A percentile compares a stretch with the other conserved stretches of the same genome.
Conservation (phyloP, 345 rosid species). For the Stellera chamaejasme region DNA sequence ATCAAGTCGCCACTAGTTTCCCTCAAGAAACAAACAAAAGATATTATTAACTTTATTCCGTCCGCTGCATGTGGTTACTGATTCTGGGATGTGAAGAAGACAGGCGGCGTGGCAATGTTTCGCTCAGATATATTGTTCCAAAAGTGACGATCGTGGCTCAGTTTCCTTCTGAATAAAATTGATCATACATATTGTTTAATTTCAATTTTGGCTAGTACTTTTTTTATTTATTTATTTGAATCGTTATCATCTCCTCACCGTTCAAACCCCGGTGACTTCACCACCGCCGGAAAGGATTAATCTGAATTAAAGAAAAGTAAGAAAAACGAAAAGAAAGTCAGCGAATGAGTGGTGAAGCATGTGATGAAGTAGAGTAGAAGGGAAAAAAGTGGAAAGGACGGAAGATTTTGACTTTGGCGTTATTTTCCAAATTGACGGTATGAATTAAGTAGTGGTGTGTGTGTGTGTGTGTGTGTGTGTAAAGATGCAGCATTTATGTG, state of each 20-base stretch:
- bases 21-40: no score
- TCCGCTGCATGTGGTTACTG: no score
- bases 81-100: no score
- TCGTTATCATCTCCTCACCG: no score
- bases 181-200: no score
- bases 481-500: neutral
- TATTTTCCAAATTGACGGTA: slow-evolving; percentile 18
- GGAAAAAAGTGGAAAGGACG: neutral
- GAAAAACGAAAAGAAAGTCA: neutral
- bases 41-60: no score
- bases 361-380: slow-evolving; percentile 19
- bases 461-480: no score
- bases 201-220: no score
- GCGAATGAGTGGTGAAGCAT: slow-evolving; percentile 13
- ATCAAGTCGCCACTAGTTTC: neutral
- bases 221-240: no score
- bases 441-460: neutral
- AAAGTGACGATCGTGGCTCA: neutral
- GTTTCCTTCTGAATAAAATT: neutral
- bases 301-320: neutral
- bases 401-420: slow-evolving; percentile 14
- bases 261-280: no score
- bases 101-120: neutral
- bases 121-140: neutral
- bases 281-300: no score